These are phyloP conservation scores for Raphanus sativus DNA, from an alignment of 345 rosid genomes.

Conservation along the genomic window DNA sequence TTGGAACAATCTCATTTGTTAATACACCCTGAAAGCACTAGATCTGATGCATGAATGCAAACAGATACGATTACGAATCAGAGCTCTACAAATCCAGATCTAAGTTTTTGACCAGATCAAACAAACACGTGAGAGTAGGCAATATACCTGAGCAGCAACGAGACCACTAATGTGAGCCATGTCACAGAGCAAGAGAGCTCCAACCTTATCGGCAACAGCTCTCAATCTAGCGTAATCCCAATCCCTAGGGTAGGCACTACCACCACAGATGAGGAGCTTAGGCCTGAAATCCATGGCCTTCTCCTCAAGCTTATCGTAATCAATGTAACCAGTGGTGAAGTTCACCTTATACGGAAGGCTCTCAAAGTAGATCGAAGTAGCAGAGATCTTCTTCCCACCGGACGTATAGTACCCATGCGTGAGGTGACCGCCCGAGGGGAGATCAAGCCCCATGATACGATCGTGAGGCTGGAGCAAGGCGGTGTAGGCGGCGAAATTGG, in stretches of 20 bases:
- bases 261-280: conserved; percentile 90
- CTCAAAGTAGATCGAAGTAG: conserved; percentile 97
- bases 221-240: conserved; percentile 90
- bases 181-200: conserved; percentile 96
- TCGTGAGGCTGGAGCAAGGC: conserved; percentile 97
- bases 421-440: conserved; percentile 98
- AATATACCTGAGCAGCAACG: conserved; percentile 94
- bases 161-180: conserved; percentile 99
- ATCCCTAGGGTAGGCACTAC: conserved; percentile 98
- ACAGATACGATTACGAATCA: background rate
- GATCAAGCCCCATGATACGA: conserved; percentile 95
- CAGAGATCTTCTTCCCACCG: conserved; percentile 97
- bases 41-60: background rate
- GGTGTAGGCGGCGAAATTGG: conserved; percentile 97
- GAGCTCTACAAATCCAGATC: background rate
- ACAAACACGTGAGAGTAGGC: background rate
- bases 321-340: conserved; percentile 75
- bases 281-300: conserved; percentile 99
- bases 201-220: conserved; percentile 83
- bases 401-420: conserved; percentile 98
- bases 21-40: conserved; percentile 9
- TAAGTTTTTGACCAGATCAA: too few species aligned
- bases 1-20: background rate
- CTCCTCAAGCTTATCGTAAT: conserved; percentile 95
- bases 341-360: conserved; percentile 98